A percentile compares a stretch with the other conserved stretches of the same genome.
Conservation (phyloP, 257 asterid species). For the Solanum chiquidenum region DNA sequence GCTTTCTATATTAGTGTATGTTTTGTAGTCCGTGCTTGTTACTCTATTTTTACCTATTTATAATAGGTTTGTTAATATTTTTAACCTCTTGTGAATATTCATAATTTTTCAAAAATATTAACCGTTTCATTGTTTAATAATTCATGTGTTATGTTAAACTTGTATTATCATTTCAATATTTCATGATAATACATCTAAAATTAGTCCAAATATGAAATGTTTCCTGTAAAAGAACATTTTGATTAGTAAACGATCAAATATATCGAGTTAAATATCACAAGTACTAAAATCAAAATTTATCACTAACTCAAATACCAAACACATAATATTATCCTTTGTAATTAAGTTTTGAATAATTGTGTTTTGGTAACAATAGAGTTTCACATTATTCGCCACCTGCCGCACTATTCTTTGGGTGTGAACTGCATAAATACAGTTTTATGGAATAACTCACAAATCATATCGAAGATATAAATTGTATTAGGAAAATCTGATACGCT, state of each 20-base stretch:
- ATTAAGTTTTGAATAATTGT: too few species aligned
- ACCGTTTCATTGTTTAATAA: too few species aligned
- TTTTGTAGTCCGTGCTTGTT: too few species aligned
- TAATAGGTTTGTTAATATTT: not conserved
- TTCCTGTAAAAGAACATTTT: not conserved
- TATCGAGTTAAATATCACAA: not conserved
- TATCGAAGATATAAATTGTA: too few species aligned
- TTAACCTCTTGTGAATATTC: not conserved
- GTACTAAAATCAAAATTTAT: not conserved
- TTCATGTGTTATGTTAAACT: too few species aligned
- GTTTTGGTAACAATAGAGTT: too few species aligned
- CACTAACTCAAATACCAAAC: not conserved
- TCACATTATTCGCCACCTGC: not conserved
- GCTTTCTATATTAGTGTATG: too few species aligned
- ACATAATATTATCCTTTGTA: not conserved
- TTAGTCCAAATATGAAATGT: not conserved
- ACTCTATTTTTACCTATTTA: too few species aligned
- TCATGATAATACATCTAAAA: not conserved
- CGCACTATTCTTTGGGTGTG: not conserved
- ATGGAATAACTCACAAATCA: not conserved
- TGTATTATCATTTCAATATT: too few species aligned
- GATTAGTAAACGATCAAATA: not conserved
- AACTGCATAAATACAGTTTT: not conserved
- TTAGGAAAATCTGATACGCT: not conserved
- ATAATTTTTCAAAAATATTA: not conserved